Base-by-base conservation (phyloP, 2,329 filamentous ascomycete genomes). In the Periglandula ipomoeae region DNA sequence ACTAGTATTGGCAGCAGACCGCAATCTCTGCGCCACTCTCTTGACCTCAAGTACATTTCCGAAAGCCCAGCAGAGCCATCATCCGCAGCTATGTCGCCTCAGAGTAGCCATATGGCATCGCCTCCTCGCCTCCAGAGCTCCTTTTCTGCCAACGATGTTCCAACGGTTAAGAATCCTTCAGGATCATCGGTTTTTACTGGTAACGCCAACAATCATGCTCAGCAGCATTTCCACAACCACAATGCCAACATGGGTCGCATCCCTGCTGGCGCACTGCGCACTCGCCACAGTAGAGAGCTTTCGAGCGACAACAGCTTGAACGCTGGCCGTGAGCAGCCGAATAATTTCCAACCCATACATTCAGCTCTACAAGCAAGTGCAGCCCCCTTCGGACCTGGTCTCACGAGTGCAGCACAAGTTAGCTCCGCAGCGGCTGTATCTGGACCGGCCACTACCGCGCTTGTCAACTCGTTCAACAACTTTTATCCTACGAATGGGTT, bases 91-190 rank as follows among this genome's bases (percentile, higher is more conserved):
- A 69, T 74, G 53, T 66, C 74, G 24, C 69, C 78, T 3, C 66
- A 76, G 15, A 64, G 68, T 23, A 77, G 63, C 50, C 72, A 76
- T 51, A 76, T 85, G 64, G 74, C 79, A 23, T 79, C 79, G 47
- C 79, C 85, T 32, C 81, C 84, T 26, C 89, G 87, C 71, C 68
- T 95, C 50, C 87, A 90, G 67, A 84, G 86, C 40, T 96, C 91
- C 0, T 96, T 87, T 70, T 96, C 93, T 9, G 82, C 88, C 47
- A 93, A 86, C 65, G 90, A 97, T 60, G 76, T 96, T 19, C 87
- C 89, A 4, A 94, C 89, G 7, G 73, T 89, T 60, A 95, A 93
- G 76, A 84, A 75, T 56, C 73, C 78, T 47, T 76, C 78, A 48
- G 74, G 70, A 43, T 66, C 75, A 43, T 59, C 62, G 30, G 61